These are phyloP conservation scores for Hericium coralloides DNA, from an alignment of 768 basidiomycete genomes.

Conservation along the genomic window DNA sequence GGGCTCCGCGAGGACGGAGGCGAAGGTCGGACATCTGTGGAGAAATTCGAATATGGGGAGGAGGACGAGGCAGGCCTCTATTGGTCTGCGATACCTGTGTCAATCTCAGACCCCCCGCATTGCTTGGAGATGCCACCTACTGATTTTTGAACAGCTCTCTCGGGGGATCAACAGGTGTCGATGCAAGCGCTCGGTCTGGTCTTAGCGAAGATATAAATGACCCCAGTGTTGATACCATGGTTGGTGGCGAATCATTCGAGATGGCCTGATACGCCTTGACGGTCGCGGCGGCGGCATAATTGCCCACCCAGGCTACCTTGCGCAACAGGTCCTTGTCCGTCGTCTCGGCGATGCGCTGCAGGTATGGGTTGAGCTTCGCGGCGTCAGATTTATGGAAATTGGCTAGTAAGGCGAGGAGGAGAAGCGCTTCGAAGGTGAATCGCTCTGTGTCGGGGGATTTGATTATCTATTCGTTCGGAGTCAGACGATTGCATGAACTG, in stretches of 20 bases:
- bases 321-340: constrained; percentile 43
- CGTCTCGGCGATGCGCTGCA: constrained; percentile 40
- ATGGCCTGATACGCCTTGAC: constrained; percentile 49
- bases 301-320: constrained; percentile 49
- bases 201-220: constrained; percentile 43
- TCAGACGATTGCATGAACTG: background rate
- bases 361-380: constrained; percentile 58
- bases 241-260: constrained; percentile 42
- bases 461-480: constrained; percentile 35
- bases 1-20: constrained; percentile 34
- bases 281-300: constrained; percentile 39
- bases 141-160: constrained; percentile 49
- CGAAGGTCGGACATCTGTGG: constrained; percentile 39
- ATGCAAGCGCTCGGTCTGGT: constrained; percentile 43
- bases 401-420: constrained; percentile 53
- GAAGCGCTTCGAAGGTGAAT: constrained; percentile 49
- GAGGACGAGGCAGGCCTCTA: constrained; percentile 48
- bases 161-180: constrained; percentile 36
- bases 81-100: constrained; percentile 35
- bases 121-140: constrained; percentile 22
- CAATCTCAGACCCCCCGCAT: background rate
- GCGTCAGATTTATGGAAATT: constrained; percentile 71
- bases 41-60: constrained; percentile 57
- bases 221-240: constrained; percentile 40
- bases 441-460: constrained; percentile 44